Percentiles rank a stretch among this genome's conserved stretches.
These are phyloP conservation scores for Suillus alpinus DNA, from an alignment of 768 basidiomycete genomes.

Conservation along the genomic window DNA sequence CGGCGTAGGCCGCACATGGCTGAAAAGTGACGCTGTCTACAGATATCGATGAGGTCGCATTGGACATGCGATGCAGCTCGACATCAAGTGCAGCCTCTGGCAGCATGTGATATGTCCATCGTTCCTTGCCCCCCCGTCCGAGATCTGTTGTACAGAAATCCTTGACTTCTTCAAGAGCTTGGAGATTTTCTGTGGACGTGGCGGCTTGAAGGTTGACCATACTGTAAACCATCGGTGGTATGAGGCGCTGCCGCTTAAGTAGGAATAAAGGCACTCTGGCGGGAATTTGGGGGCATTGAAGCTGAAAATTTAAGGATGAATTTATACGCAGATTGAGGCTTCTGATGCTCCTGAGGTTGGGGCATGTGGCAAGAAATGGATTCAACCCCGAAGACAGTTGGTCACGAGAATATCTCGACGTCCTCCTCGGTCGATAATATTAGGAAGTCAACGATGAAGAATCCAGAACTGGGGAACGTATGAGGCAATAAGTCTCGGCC, in stretches of 20 bases:
- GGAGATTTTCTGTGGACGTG: constrained; percentile 44
- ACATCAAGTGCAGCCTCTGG: constrained; percentile 37
- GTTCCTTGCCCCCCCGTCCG: constrained; percentile 47
- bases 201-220: constrained; percentile 45
- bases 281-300: not conserved
- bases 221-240: constrained; percentile 25
- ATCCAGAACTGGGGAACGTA: constrained; percentile 19
- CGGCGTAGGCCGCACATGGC: constrained; percentile 35
- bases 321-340: constrained; percentile 5
- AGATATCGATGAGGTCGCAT: constrained; percentile 29
- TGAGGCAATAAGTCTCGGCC: constrained; percentile 23
- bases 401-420: constrained; percentile 14
- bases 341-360: constrained; percentile 13
- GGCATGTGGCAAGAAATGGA: constrained; percentile 17
- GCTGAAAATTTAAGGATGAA: not conserved
- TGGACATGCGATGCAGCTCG: constrained; percentile 38
- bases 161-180: constrained; percentile 51
- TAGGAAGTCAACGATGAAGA: constrained; percentile 12
- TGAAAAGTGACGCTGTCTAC: constrained; percentile 44
- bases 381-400: constrained; percentile 4
- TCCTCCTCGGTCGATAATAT: constrained; percentile 23
- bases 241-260: not conserved
- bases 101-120: constrained; percentile 54
- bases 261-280: not conserved
- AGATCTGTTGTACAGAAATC: constrained; percentile 53